Percentiles rank a stretch among this genome's conserved stretches.
phyloP scores from a whole-genome alignment of 2,329 filamentous ascomycete genomes.

The Stachybotrys chartarum region DNA sequence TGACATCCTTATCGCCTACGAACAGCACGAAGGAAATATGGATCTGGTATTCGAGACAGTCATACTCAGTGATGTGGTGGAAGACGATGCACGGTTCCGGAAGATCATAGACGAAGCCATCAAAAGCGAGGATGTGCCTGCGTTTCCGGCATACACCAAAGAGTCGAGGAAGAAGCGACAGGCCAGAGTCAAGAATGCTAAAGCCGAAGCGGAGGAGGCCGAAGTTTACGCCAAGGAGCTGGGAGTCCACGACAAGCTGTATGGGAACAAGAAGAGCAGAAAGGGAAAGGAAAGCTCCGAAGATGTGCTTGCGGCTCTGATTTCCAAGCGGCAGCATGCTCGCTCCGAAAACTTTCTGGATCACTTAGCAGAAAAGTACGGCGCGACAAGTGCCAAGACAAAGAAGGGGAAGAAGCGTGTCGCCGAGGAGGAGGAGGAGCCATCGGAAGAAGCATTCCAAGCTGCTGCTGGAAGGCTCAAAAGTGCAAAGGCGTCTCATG shows the following conservation, averaged over 20 bases:
- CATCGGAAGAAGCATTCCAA: conserved; percentile 55
- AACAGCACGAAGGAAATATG: conserved; percentile 66
- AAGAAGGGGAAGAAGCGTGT: conserved; percentile 46
- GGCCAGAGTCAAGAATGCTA: conserved; percentile 52
- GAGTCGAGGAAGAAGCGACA: conserved; percentile 62
- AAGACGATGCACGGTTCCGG: conserved; percentile 82
- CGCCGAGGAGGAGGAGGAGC: conserved; percentile 60
- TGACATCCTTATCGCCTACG: conserved; percentile 73
- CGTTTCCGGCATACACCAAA: conserved; percentile 61
- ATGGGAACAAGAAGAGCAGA: conserved; percentile 42
- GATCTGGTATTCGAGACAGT: conserved; percentile 70
- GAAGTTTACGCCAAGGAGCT: conserved; percentile 68
- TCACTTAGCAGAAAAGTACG: conserved; percentile 71
- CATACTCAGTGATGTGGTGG: conserved; percentile 77
- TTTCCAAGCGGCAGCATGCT: conserved; percentile 61
- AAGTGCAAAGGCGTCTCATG: conserved; percentile 11
- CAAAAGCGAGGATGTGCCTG: conserved; percentile 55
- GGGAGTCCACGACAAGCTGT: conserved; percentile 65
- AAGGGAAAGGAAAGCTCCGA: conserved; percentile 38
- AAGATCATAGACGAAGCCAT: conserved; percentile 78
- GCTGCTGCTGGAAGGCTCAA: conserved; percentile 44
- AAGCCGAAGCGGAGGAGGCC: conserved; percentile 64
- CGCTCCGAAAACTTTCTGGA: conserved; percentile 60
- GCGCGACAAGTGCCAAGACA: conserved; percentile 24
- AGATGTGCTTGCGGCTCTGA: conserved; percentile 62